phyloP scores from a whole-genome alignment of 208 protist genomes.

The Wallacemonas rigidus region DNA sequence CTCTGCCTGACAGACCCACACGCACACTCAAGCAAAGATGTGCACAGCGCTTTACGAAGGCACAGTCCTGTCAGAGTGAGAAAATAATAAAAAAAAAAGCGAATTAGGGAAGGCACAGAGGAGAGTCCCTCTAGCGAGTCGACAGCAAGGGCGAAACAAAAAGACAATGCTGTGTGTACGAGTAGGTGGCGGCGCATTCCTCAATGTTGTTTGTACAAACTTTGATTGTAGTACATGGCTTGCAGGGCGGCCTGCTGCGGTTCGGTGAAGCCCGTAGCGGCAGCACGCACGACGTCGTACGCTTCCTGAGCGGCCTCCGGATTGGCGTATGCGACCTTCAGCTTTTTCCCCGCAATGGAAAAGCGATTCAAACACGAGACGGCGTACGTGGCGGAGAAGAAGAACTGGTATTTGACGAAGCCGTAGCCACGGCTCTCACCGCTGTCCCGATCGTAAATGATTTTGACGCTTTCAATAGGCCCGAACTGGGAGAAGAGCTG shows the following conservation, averaged over 20 bases:
- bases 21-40: too few species aligned
- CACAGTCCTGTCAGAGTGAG: too few species aligned
- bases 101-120: too few species aligned
- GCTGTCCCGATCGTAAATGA: conserved; percentile 86
- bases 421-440: conserved; percentile 86
- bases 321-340: conserved; percentile 89
- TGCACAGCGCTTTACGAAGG: too few species aligned
- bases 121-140: too few species aligned
- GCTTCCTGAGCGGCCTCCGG: conserved; percentile 58
- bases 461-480: conserved; percentile 84
- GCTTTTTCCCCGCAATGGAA: conserved; percentile 72
- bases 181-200: too few species aligned
- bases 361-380: conserved; percentile 82
- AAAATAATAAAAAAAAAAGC: too few species aligned
- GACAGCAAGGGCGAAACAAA: too few species aligned
- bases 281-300: conserved; percentile 43
- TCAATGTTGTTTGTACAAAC: conserved; percentile 36
- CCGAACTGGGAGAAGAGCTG: conserved; percentile 85
- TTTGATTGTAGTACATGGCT: conserved; percentile 72
- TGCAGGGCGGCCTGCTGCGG: conserved; percentile 65
- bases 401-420: conserved; percentile 85
- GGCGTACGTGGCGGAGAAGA: conserved; percentile 84
- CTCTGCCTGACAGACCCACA: too few species aligned
- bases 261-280: conserved; percentile 51
- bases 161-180: too few species aligned